phyloP scores from a whole-genome alignment of 805 yeast species.

The Torulaspora delbrueckii region DNA sequence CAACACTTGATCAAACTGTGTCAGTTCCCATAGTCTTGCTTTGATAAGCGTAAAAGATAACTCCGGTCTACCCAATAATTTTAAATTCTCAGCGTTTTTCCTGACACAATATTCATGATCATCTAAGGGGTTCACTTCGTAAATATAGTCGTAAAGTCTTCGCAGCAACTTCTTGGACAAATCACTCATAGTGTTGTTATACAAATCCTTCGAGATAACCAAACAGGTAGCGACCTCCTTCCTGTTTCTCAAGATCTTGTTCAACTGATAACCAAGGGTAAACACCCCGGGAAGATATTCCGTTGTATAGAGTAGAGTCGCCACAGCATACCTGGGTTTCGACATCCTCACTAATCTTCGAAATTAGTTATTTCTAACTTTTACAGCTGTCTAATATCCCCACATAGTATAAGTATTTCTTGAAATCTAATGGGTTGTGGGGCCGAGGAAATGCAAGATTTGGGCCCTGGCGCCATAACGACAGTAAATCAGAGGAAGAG shows the following conservation, averaged over 20 bases:
- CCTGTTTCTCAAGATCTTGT: slow-evolving; percentile 16
- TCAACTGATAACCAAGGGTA: slow-evolving; percentile 42
- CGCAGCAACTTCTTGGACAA: slow-evolving; percentile 17
- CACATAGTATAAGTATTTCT: not conserved
- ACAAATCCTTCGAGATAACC: slow-evolving; percentile 21
- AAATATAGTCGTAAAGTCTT: slow-evolving; percentile 27
- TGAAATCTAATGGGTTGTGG: not conserved
- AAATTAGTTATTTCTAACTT: not conserved
- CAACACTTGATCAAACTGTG: slow-evolving; percentile 42
- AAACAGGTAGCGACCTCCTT: slow-evolving; percentile 14
- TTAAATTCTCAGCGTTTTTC: slow-evolving; percentile 28
- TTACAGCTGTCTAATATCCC: not conserved
- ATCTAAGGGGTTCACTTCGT: slow-evolving; percentile 25
- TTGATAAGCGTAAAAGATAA: slow-evolving; percentile 48
- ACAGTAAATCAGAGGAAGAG: not conserved
- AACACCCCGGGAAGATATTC: slow-evolving; percentile 56
- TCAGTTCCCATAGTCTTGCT: slow-evolving; percentile 45
- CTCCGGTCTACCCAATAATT: slow-evolving; percentile 46
- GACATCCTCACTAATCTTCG: slow-evolving; percentile 1
- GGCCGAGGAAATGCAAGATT: not conserved
- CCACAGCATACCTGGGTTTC: slow-evolving; percentile 16
- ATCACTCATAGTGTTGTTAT: slow-evolving; percentile 16
- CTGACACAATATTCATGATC: slow-evolving; percentile 17
- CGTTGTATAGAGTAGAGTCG: slow-evolving; percentile 44
- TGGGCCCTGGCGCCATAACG: slow-evolving; percentile 1